Base-by-base conservation (phyloP, 768 basidiomycete species). In the Lactifluus hygrophoroides region DNA sequence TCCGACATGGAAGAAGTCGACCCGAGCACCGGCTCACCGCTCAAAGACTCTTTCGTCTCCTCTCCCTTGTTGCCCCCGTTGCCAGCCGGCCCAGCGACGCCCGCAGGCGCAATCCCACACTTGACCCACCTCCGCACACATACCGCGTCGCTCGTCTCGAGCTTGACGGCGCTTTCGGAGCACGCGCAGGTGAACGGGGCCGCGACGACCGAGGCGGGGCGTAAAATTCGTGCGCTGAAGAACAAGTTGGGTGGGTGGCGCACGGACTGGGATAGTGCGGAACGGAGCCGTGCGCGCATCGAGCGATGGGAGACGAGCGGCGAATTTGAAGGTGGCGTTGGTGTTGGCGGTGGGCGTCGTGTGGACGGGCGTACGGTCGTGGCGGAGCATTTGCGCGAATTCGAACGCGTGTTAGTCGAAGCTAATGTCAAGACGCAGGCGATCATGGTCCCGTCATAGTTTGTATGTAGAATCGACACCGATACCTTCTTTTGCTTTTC, bases 141-240 rank as follows among this genome's bases (percentile, higher is more conserved):
- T 68, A 94, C 91, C 0, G 70, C 83, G 9, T 86, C 88, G 9
- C 80, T 93, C 51, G 83, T 87, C 46, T 73, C 84, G 23, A 86
- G 89, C 11, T 78, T 94, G 45, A 79, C 84, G 2, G 80, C 83
- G 34, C 82, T 93, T 63, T 90, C 87, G 25, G 91, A 94, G 66
- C 88, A 92, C 59, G 87, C 90, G 14, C 91, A 94, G 68, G 89
- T 92, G 50, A 90, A 91, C 66, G 83, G 85, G 10, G 92, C 88
- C 1, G 86, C 85, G 4, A 86, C 88, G 10, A 84, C 90, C 1
- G 91, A 94, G 57, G 86, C 90, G 0, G 90, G 89, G 46, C 80
- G 91, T 38, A 91, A 89, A 71, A 84, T 94, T 42, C 85, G 91
- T 49, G 87, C 88, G 14, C 72, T 92, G 61, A 90, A 88, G 74